A percentile compares a stretch with the other conserved stretches of the same genome.
phyloP scores from a whole-genome alignment of 352 stramenopile genomes.

The Thalassiosira livingstoniorum region DNA sequence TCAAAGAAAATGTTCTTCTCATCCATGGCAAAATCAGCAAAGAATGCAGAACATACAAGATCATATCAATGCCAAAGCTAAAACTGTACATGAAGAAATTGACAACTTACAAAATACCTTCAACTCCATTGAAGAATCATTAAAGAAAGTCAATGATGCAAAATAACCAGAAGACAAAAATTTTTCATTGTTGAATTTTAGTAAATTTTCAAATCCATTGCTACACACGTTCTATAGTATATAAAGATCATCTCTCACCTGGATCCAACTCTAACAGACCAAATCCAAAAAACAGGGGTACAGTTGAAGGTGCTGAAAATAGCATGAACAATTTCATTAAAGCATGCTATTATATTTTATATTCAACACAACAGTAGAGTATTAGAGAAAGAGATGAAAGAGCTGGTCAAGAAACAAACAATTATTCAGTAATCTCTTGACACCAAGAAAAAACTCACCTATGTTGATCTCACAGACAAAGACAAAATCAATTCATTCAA shows the following conservation, averaged over 20 bases:
- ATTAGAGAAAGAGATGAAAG: too few relatives aligned
- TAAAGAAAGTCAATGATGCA: too few relatives aligned
- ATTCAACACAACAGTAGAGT: too few relatives aligned
- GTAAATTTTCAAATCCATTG: background rate
- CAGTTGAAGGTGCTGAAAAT: background rate
- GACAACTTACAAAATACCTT: too few relatives aligned
- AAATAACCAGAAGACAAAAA: background rate
- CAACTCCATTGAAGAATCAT: too few relatives aligned
- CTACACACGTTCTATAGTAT: background rate
- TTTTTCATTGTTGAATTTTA: background rate
- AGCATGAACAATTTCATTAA: background rate
- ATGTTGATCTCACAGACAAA: too few relatives aligned
- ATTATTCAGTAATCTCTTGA: too few relatives aligned
- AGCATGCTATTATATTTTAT: background rate
- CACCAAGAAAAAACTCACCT: too few relatives aligned
- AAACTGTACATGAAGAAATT: too few relatives aligned
- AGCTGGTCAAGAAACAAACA: too few relatives aligned
- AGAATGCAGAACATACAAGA: background rate
- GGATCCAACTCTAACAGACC: background rate
- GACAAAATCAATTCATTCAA: too few relatives aligned
- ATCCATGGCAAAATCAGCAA: background rate
- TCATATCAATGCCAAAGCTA: background rate
- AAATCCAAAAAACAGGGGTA: conserved; percentile 5
- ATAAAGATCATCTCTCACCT: background rate
- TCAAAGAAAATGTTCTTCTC: conserved; percentile 24